Evolutionary conservation across 1,284 basidiomycete genomes (phyloP), one percentile per base, ranked within the genome.

Genomic region (Malassezia psittaci): DNA sequence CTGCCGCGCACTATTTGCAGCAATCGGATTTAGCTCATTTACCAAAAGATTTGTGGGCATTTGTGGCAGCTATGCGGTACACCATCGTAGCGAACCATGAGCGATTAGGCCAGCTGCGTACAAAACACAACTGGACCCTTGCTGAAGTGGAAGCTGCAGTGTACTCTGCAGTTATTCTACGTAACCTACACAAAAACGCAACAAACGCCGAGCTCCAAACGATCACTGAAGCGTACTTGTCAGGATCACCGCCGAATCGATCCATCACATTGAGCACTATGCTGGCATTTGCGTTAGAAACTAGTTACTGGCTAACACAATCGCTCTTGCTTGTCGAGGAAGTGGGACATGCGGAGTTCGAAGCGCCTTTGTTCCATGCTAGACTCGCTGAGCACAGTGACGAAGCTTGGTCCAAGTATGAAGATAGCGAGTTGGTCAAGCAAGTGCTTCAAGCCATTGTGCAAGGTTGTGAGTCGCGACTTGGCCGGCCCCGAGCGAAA

Each of bases 221-320:
- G n/a, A 47, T 57, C 24, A 42, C 41, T 29, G 45, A 36, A 10
- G 50, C 55, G 5, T 57, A 57, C 45, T 33, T 51, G 8, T 15
- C 37, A n/a, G 55, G 55, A 39, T 57, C 55, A 44, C 55, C 55
- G 15, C 44, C 55, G 33, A 57, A 57, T 47, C 55, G 55, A 6
- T 39, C 45, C 7, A 57, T 57, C 18, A 52, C 50, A 16, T 33
- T 52, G 46, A 41, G 55, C 55, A 57, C 55, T 5, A 52, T 40
- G 39, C 40, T 52, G 7, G 19, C 33, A 21, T 57, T 57, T 36
- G 51, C 46, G n/a, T 41, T 57, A 34, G 51, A 57, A 45, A 57
- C 47, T 13, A 57, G 51, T 34, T 36, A 40, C 1, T 19, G 52
- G 38, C 46, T 57, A 24, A 57, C 55, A 12, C 55, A 57, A 38